Base-by-base conservation (phyloP, 2,329 filamentous ascomycete species). In the Fusarium irregulare region DNA sequence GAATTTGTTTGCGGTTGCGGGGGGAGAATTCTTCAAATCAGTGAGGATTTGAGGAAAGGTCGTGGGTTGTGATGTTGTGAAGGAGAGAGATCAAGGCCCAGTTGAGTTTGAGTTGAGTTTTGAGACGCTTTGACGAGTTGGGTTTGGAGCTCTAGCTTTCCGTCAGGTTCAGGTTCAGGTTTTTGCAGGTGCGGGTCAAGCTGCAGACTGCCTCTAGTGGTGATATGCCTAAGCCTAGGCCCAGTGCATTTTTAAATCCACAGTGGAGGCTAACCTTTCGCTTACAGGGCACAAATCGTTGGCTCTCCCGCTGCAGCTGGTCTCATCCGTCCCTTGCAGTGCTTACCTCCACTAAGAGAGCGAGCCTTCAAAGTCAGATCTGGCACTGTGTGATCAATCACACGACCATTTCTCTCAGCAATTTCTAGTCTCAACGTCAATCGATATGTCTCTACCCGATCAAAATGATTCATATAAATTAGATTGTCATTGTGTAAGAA, bases 241-340 rank as follows among this genome's bases (percentile, higher is more conserved):
- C 47, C 65, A 68, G 65, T 50, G 59, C 49, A n/a, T 42, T 48
- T 60, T 25, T 21, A 4, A 56, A 45, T 20, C 66, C 53, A 48
- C 64, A 64, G 64, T 67, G 60, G 64, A 51, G 47, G 47, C 34
- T 37, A 30, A 11, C 6, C 37, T 48, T 73, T 73, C 70, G 70
- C 70, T 73, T 71, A 67, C 65, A 71, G 70, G 67, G 70, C 70
- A 66, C 40, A 68, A 68, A 68, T 72, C 69, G 70, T 73, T 73
- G 70, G 70, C 20, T 61, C 50, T 63, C 27, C 44, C 60, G 59
- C 68, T 71, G 70, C 67, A 66, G 53, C 54, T 47, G 37, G 18
- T 42, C 23, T 27, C 25, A 37, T 25, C 32, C 49, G 71, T 66
- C 56, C 60, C 68, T 73, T 73, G 70, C 70, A 73, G 67, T 41